Conservation (phyloP, 108 stramenopile genomes). For the Nannochloropsis granulata region DNA sequence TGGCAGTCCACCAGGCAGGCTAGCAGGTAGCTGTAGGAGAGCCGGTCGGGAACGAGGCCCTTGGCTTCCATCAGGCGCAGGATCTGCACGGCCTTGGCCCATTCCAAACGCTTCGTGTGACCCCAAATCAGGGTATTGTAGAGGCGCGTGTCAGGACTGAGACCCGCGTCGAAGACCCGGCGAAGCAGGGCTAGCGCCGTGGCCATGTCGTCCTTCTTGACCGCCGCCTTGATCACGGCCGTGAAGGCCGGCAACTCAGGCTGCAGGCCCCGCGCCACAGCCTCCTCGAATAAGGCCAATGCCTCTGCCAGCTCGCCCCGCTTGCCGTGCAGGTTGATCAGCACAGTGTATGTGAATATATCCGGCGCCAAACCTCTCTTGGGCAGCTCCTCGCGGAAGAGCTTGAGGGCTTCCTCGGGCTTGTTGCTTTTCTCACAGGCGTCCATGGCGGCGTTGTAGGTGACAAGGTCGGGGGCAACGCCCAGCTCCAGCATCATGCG, state of each 20-base stretch:
- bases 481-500: conserved; percentile 1
- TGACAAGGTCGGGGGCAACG: conserved; percentile 1
- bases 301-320: neutral
- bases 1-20: neutral
- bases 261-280: neutral
- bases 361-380: neutral
- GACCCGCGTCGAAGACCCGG: neutral
- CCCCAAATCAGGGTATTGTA: neutral
- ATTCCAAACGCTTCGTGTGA: neutral
- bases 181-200: neutral
- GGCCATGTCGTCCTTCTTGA: neutral
- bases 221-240: neutral
- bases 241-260: neutral
- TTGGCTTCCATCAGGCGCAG: neutral
- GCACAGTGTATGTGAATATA: neutral
- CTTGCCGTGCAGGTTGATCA: neutral
- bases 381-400: neutral
- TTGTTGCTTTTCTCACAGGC: conserved; percentile 1
- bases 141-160: neutral
- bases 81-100: neutral
- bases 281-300: neutral
- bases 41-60: neutral
- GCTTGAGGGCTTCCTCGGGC: neutral
- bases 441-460: conserved; percentile 8
- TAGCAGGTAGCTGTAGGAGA: neutral